These are phyloP conservation scores for Insectozyma bohioensis DNA, from an alignment of 1,139 yeast genomes.

Conservation along the genomic window DNA sequence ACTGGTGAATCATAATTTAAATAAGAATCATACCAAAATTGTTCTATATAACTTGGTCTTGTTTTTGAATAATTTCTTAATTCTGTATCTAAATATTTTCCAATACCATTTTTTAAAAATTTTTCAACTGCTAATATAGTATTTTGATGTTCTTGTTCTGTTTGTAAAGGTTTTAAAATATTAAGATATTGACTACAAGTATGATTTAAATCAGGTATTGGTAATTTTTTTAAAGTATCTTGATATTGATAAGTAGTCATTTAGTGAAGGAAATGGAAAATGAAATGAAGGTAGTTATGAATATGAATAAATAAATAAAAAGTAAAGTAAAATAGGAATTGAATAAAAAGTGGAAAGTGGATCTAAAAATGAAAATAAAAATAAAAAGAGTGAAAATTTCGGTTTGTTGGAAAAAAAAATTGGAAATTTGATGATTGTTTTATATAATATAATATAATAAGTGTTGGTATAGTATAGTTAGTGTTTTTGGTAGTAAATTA, in stretches of 20 bases:
- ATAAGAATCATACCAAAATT: conserved; percentile 91
- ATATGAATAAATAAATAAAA: too few species aligned
- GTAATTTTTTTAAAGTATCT: conserved; percentile 58
- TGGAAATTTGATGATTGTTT: too few species aligned
- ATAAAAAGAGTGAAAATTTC: too few species aligned
- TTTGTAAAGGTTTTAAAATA: conserved; percentile 73
- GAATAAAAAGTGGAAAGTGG: too few species aligned
- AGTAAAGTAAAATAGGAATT: too few species aligned
- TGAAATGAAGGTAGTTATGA: too few species aligned
- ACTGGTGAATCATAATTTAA: conserved; percentile 86
- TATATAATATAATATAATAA: too few species aligned
- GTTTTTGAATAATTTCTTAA: conserved; percentile 61
- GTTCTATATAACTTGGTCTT: conserved; percentile 81
- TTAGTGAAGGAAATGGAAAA: too few species aligned
- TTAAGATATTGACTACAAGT: conserved; percentile 66
- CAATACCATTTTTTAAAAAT: conserved; percentile 55
- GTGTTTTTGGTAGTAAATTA: too few species aligned
- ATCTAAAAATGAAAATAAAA: too few species aligned
- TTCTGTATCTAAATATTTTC: conserved; percentile 62
- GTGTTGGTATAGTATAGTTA: too few species aligned
- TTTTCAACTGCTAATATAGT: conserved; percentile 61
- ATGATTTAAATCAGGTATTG: conserved; percentile 71
- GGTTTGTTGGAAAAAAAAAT: too few species aligned
- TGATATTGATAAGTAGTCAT: conserved; percentile 66
- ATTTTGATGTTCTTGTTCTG: conserved; percentile 62